A percentile compares a stretch with the other conserved stretches of the same genome.
Evolutionary conservation across 129 eudicot genomes (phyloP).

Genomic region (Rutidosis leptorrhynchoides): DNA sequence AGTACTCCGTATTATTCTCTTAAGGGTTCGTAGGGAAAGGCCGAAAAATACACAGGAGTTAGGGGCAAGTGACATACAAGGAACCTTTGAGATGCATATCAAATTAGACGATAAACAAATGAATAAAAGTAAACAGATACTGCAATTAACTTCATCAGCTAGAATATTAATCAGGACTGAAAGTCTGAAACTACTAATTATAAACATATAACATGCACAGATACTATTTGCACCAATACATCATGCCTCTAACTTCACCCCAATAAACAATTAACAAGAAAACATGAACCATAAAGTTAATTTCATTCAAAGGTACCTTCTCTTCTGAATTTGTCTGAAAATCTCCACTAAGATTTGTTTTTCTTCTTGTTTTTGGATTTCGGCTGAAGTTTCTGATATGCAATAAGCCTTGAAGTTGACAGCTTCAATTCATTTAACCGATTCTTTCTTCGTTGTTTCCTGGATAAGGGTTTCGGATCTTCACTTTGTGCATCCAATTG

Average conservation of each 20-base stretch:
- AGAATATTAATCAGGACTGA: not conserved
- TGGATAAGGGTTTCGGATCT: conserved; percentile 38
- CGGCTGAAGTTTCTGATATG: conserved; percentile 53
- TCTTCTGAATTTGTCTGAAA: not conserved
- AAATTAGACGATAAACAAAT: too few relatives aligned
- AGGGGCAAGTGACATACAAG: not conserved
- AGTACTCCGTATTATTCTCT: too few relatives aligned
- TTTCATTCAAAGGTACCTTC: conserved; percentile 18
- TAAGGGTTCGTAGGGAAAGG: too few relatives aligned
- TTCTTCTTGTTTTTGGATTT: conserved; percentile 53
- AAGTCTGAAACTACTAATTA: too few relatives aligned
- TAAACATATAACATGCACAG: not conserved
- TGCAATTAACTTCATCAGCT: not conserved
- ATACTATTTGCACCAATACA: not conserved
- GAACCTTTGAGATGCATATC: not conserved
- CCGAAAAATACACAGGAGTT: not conserved
- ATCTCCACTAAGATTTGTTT: conserved; percentile 23
- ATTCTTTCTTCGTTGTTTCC: conserved; percentile 46
- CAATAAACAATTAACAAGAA: not conserved
- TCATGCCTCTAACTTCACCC: not conserved
- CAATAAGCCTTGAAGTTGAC: conserved; percentile 50
- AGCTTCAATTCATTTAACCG: conserved; percentile 43
- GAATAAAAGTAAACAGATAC: not conserved
- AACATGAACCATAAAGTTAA: not conserved
- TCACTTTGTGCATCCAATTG: conserved; percentile 31